Conservation (phyloP, 208 protist species). For the Crithidia brevicula region DNA sequence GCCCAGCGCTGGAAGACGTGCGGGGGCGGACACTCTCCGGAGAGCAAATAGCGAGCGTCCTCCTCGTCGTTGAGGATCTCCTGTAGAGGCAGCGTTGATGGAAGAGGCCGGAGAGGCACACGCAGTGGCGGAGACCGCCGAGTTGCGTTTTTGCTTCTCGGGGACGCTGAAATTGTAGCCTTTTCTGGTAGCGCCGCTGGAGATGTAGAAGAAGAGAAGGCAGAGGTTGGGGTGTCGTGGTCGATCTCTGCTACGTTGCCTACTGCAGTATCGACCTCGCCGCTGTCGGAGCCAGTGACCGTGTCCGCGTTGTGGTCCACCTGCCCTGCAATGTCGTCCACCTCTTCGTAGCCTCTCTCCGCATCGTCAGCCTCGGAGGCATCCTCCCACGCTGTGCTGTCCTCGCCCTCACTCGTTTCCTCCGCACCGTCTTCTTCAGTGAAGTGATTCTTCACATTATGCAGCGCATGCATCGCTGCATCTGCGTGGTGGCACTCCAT, state of each 20-base stretch:
- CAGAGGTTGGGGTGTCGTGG: too few species aligned
- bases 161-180: too few species aligned
- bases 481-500: too few species aligned
- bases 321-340: too few species aligned
- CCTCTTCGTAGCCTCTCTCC: too few species aligned
- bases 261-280: neutral
- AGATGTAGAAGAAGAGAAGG: too few species aligned
- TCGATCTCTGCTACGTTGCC: neutral
- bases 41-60: constrained; percentile 29
- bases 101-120: neutral
- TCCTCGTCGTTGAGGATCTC: constrained; percentile 25
- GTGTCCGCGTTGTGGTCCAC: too few species aligned
- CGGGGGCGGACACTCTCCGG: constrained; percentile 31
- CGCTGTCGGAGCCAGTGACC: too few species aligned
- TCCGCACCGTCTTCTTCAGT: neutral
- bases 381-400: constrained; percentile 1
- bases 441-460: too few species aligned
- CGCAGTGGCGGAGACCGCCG: constrained; percentile 6
- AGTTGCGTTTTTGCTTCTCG: neutral
- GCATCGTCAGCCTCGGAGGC: neutral
- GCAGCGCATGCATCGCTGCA: too few species aligned
- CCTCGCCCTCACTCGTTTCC: neutral
- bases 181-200: too few species aligned
- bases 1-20: constrained; percentile 34
- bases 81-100: neutral